Percentiles rank a stretch among this genome's conserved stretches.
Evolutionary conservation across 768 basidiomycete genomes (phyloP).

Genomic region (Mycena rosella): DNA sequence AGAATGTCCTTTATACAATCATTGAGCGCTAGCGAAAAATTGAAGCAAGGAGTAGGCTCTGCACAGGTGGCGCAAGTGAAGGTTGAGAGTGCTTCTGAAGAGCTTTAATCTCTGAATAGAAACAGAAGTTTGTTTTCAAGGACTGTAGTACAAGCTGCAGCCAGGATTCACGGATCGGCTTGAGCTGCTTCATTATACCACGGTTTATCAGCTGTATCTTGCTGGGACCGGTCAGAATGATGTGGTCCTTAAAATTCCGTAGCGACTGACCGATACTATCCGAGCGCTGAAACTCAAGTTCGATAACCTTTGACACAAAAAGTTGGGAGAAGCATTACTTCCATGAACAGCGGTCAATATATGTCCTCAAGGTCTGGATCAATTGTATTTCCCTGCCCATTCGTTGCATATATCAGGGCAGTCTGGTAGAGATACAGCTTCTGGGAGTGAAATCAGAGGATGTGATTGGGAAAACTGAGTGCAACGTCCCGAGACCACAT

Average conservation of each 20-base stretch:
- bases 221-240: neutral
- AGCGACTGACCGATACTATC: neutral
- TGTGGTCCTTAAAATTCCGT: neutral
- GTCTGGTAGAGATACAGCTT: neutral
- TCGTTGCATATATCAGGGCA: slow-evolving; percentile 10
- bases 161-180: too few relatives aligned
- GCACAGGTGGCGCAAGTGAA: too few relatives aligned
- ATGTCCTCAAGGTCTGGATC: slow-evolving; percentile 13
- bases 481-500: slow-evolving; percentile 10
- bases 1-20: too few relatives aligned
- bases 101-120: too few relatives aligned
- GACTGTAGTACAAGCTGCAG: too few relatives aligned
- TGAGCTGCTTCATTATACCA: too few relatives aligned
- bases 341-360: slow-evolving; percentile 4
- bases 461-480: neutral
- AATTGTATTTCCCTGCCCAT: slow-evolving; percentile 3
- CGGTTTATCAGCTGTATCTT: neutral
- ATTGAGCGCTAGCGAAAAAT: too few relatives aligned
- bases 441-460: neutral
- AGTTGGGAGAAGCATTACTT: neutral
- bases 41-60: too few relatives aligned
- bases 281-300: neutral
- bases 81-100: too few relatives aligned
- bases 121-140: too few relatives aligned
- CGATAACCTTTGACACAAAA: neutral